Conservation (phyloP, 179 eudicot genomes). For the Beta lomatogona region DNA sequence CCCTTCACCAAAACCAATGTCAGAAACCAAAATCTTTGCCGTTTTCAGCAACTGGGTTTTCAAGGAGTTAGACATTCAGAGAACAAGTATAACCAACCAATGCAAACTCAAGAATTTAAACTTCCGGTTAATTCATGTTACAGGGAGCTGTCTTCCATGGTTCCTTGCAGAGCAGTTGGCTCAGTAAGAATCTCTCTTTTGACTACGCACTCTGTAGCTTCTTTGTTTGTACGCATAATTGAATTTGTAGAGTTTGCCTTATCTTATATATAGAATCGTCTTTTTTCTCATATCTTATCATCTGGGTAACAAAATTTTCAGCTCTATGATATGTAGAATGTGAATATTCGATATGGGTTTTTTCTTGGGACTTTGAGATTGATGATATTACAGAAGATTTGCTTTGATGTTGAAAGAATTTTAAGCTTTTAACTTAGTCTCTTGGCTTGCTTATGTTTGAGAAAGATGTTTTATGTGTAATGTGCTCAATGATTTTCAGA, state of each 20-base stretch:
- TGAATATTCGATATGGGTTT: background rate
- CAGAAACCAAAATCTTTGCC: conserved; percentile 20
- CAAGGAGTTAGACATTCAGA: conserved; percentile 11
- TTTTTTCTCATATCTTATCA: background rate
- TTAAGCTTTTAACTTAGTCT: background rate
- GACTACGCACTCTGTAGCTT: no score
- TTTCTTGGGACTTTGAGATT: background rate
- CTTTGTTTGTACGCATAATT: background rate
- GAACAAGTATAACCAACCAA: background rate
- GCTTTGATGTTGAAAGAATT: background rate
- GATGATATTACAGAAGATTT: background rate
- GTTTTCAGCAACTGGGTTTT: conserved; percentile 31
- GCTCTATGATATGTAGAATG: background rate
- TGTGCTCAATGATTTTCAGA: background rate
- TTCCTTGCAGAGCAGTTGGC: conserved; percentile 50
- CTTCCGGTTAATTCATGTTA: conserved; percentile 11
- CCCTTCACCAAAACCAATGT: conserved; percentile 24
- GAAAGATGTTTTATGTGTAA: background rate
- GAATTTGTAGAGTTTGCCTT: background rate
- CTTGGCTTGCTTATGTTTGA: background rate
- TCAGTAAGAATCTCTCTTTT: conserved; percentile 40
- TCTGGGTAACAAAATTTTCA: conserved; percentile 9
- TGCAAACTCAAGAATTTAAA: conserved; percentile 9
- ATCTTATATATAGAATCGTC: background rate
- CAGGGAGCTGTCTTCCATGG: conserved; percentile 27